Evolutionary conservation across 352 stramenopile species (phyloP).

Genomic region (Phytophthora multivora): DNA sequence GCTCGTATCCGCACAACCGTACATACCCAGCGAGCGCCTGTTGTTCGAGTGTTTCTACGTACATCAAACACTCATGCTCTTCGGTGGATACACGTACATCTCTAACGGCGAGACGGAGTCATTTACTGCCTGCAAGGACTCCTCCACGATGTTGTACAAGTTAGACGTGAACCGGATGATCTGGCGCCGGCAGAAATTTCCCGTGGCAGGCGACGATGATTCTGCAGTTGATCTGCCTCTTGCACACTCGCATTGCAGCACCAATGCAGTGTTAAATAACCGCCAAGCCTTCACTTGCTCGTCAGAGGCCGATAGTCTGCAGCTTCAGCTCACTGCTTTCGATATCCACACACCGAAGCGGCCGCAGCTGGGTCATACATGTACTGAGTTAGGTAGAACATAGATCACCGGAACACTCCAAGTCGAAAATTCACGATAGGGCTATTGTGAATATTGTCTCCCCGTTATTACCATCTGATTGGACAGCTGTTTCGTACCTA

Average conservation of each 20-base stretch:
- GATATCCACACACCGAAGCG: constrained; percentile 13
- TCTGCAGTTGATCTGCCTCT: constrained; percentile 8
- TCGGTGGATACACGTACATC: constrained; percentile 54
- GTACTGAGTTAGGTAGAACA: too few relatives aligned
- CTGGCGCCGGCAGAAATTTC: constrained; percentile 55
- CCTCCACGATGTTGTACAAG: constrained; percentile 49
- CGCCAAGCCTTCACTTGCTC: constrained; percentile 29
- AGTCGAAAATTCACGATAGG: too few relatives aligned
- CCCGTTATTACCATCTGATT: too few relatives aligned
- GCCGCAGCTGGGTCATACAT: neutral
- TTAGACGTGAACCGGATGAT: constrained; percentile 72
- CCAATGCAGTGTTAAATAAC: constrained; percentile 38
- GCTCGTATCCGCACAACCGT: constrained; percentile 36
- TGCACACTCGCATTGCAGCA: constrained; percentile 39
- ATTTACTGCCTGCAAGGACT: constrained; percentile 33
- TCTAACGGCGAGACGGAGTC: constrained; percentile 48
- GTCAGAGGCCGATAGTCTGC: constrained; percentile 16
- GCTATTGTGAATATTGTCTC: too few relatives aligned
- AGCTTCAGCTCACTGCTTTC: constrained; percentile 42
- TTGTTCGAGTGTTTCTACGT: constrained; percentile 57
- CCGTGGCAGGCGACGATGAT: constrained; percentile 7
- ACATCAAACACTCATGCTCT: constrained; percentile 46
- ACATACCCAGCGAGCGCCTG: constrained; percentile 42
- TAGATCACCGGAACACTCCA: too few relatives aligned
- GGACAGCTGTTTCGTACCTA: too few relatives aligned